phyloP scores from a whole-genome alignment of 768 basidiomycete species.

The Lanmaoa rubissima region DNA sequence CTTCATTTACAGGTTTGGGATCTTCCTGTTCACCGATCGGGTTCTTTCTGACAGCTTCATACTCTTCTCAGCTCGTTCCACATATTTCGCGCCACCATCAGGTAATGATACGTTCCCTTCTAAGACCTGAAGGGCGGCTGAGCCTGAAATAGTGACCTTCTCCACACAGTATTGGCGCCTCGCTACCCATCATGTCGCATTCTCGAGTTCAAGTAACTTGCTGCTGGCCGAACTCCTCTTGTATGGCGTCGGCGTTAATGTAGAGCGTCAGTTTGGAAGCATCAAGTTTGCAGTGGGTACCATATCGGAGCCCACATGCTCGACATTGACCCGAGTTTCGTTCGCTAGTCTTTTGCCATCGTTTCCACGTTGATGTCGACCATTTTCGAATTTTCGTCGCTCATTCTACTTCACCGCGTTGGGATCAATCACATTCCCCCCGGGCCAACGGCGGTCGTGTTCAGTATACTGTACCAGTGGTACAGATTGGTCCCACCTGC shows the following conservation, averaged over 20 bases:
- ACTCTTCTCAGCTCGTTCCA: conserved; percentile 63
- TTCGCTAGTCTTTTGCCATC: conserved; percentile 68
- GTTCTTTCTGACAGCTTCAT: conserved; percentile 7
- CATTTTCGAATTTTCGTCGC: conserved; percentile 59
- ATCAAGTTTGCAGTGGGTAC: conserved; percentile 78
- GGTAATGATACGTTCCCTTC: conserved; percentile 40
- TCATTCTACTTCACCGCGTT: conserved; percentile 62
- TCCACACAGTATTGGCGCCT: conserved; percentile 81
- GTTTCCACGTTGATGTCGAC: conserved; percentile 67
- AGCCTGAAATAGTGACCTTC: conserved; percentile 33
- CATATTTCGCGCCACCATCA: conserved; percentile 90
- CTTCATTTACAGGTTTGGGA: conserved; percentile 72
- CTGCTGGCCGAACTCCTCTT: conserved; percentile 72
- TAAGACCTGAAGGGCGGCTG: conserved; percentile 17
- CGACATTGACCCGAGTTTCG: conserved; percentile 5
- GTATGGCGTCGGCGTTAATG: conserved; percentile 63
- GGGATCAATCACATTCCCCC: conserved; percentile 74
- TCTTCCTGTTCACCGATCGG: not conserved
- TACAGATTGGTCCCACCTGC: conserved; percentile 71
- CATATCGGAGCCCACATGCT: not conserved
- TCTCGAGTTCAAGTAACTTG: conserved; percentile 83
- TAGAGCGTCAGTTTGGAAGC: conserved; percentile 86
- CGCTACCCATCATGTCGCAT: conserved; percentile 67
- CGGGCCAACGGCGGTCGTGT: conserved; percentile 73
- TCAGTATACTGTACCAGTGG: conserved; percentile 83